A percentile compares a stretch with the other conserved stretches of the same genome.
phyloP scores from a whole-genome alignment of 2,329 filamentous ascomycete species.

The Fusarium sp. region DNA sequence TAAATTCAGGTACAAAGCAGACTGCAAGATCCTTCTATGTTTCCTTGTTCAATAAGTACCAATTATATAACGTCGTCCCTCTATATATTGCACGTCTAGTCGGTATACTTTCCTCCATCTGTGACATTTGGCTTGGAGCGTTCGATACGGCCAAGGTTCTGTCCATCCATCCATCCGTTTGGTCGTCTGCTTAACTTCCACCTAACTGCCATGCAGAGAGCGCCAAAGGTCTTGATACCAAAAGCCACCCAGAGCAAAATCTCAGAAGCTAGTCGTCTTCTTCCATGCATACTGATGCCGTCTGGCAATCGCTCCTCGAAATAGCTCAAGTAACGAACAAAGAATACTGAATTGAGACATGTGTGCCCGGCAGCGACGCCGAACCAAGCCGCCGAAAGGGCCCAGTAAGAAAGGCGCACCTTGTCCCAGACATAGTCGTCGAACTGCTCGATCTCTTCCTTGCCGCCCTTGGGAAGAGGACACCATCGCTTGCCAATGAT shows the following conservation, averaged over 20 bases:
- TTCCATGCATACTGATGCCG: slow-evolving; percentile 43
- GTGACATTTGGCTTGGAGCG: slow-evolving; percentile 13
- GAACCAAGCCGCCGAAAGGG: slow-evolving; percentile 38
- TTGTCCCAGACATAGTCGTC: slow-evolving; percentile 47
- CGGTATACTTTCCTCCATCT: slow-evolving; percentile 37
- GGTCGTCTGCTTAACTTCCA: slow-evolving; percentile 45
- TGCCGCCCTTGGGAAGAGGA: slow-evolving; percentile 43
- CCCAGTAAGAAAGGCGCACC: slow-evolving; percentile 44
- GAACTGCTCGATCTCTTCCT: slow-evolving; percentile 45
- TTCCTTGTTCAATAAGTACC: not conserved
- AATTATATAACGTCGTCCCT: not conserved
- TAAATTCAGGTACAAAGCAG: not conserved
- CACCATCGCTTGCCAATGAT: slow-evolving; percentile 46
- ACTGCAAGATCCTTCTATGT: not conserved
- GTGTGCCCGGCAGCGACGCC: slow-evolving; percentile 35
- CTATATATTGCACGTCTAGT: slow-evolving; percentile 15
- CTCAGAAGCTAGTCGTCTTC: slow-evolving; percentile 26
- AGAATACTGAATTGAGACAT: slow-evolving; percentile 33
- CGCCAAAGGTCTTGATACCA: slow-evolving; percentile 28
- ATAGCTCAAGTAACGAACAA: slow-evolving; percentile 35
- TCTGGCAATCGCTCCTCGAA: slow-evolving; percentile 43
- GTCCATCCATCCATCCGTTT: slow-evolving; percentile 43
- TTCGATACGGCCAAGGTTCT: slow-evolving; percentile 37
- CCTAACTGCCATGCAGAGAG: slow-evolving; percentile 41
- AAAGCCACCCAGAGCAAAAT: slow-evolving; percentile 43